Evolutionary conservation across 2,329 filamentous ascomycete species (phyloP).

Genomic region (Botrytis sinoallii): DNA sequence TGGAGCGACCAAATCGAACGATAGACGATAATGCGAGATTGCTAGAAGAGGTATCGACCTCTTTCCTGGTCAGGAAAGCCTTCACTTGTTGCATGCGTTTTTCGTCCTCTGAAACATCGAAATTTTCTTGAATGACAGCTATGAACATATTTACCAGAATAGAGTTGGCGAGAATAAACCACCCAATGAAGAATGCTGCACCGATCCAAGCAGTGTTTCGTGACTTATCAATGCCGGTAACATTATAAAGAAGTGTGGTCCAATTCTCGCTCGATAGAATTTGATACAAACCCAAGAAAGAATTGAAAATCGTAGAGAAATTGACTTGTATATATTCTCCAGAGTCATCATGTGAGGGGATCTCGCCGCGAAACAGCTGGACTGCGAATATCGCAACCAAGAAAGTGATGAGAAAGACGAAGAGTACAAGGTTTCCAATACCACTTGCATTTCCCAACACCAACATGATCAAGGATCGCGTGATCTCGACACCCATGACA

Average conservation of each 20-base stretch:
- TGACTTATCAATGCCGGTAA: constrained; percentile 64
- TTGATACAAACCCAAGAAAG: constrained; percentile 97
- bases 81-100: constrained; percentile 96
- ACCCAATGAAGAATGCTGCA: constrained; percentile 84
- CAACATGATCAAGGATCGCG: constrained; percentile 77
- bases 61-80: constrained; percentile 87
- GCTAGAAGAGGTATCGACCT: constrained; percentile 67
- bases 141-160: constrained; percentile 99
- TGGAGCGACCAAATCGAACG: constrained; percentile 59
- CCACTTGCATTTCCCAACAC: constrained; percentile 89
- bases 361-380: constrained; percentile 86
- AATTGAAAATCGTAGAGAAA: constrained; percentile 90
- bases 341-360: constrained; percentile 60
- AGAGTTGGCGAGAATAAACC: constrained; percentile 94
- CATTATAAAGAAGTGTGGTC: constrained; percentile 82
- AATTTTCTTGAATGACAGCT: constrained; percentile 99
- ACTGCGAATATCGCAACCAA: constrained; percentile 89
- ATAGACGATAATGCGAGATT: constrained; percentile 76
- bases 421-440: constrained; percentile 91
- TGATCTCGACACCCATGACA: constrained; percentile 84
- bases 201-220: constrained; percentile 86
- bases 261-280: constrained; percentile 94
- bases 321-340: constrained; percentile 66
- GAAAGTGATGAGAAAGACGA: constrained; percentile 94
- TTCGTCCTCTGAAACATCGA: constrained; percentile 97